These are phyloP conservation scores for Botryotinia globosa DNA, from an alignment of 2,329 filamentous ascomycete species.

Conservation along the genomic window DNA sequence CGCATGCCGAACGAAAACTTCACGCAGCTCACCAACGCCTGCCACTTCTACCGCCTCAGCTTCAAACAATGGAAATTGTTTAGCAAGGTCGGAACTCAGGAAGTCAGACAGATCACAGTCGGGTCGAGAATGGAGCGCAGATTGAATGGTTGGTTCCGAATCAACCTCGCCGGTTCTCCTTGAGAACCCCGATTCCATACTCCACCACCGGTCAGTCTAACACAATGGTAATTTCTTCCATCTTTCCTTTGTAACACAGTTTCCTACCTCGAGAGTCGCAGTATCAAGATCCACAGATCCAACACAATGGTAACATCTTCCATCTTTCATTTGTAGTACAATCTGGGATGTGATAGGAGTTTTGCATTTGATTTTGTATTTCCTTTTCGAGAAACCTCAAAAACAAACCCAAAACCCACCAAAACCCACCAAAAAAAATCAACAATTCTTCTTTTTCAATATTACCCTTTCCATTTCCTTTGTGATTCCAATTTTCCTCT, in stretches of 20 bases:
- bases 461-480: background rate
- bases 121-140: background rate
- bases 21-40: background rate
- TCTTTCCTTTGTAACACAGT: background rate
- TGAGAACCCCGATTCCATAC: background rate
- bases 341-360: background rate
- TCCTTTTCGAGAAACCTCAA: background rate
- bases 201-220: too few relatives aligned
- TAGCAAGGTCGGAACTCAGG: background rate
- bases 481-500: background rate
- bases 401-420: background rate
- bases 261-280: background rate
- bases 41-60: background rate
- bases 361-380: background rate
- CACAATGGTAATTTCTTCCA: background rate
- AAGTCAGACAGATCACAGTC: background rate
- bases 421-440: background rate
- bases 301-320: background rate
- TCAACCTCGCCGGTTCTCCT: background rate
- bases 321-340: background rate
- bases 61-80: conserved; percentile 1
- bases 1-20: background rate
- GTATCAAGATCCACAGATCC: background rate
- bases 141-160: background rate
- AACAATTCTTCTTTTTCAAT: background rate